A percentile compares a stretch with the other conserved stretches of the same genome.
Evolutionary conservation across 2,329 filamentous ascomycete species (phyloP).

Genomic region (Apiospora phragmitis): DNA sequence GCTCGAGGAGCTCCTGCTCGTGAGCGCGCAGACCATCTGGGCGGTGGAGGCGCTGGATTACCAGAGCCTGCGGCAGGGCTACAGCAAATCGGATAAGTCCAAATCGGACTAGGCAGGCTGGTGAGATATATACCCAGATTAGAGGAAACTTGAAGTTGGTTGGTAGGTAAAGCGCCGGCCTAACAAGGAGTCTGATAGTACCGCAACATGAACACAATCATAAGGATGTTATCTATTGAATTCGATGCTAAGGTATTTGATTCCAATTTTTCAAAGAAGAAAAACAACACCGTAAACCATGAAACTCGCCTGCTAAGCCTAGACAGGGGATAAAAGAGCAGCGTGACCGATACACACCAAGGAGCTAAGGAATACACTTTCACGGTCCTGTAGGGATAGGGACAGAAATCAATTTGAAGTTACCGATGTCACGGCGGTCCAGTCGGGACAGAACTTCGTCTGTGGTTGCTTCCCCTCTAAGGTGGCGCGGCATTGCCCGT

Average conservation of each 20-base stretch:
- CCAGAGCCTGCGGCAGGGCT: conserved; percentile 14
- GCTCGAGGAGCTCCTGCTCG: conserved; percentile 13
- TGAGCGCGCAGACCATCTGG: conserved; percentile 14
- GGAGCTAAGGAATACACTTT: background rate
- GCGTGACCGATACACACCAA: background rate
- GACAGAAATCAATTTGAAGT: background rate
- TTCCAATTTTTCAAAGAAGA: background rate
- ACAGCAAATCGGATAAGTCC: background rate
- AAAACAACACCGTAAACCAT: background rate
- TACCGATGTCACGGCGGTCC: background rate
- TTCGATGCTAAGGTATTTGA: background rate
- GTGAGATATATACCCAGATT: background rate
- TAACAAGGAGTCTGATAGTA: background rate
- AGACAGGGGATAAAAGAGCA: background rate
- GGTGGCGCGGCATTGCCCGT: conserved; percentile 42
- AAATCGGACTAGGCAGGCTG: background rate
- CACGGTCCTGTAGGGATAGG: background rate
- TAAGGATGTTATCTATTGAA: background rate
- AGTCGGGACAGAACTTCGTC: background rate
- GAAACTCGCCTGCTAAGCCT: background rate
- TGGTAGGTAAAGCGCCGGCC: background rate
- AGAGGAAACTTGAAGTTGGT: background rate
- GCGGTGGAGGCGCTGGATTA: conserved; percentile 11
- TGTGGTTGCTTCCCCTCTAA: conserved; percentile 21
- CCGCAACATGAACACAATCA: background rate